These are phyloP conservation scores for Euphorbia celastroides DNA, from an alignment of 441 rosid genomes.

Conservation along the genomic window DNA sequence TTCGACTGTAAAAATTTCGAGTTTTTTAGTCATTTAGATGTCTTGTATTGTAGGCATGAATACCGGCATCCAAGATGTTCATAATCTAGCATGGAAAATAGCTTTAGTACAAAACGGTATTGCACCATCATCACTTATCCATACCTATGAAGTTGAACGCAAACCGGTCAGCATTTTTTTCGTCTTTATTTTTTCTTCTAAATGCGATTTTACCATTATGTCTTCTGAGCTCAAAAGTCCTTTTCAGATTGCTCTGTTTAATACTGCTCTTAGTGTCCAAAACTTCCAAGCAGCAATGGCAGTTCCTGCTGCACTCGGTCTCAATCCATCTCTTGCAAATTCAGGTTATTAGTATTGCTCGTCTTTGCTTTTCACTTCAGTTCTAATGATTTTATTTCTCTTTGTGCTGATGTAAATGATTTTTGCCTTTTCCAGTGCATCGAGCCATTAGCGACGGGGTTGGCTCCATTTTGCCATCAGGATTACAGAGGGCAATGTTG, in stretches of 20 bases:
- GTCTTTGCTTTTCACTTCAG: slow-evolving; percentile 19
- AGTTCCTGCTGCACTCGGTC: slow-evolving; percentile 87
- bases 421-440: slow-evolving; percentile 44
- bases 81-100: slow-evolving; percentile 95
- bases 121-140: slow-evolving; percentile 59
- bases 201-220: slow-evolving; percentile 14
- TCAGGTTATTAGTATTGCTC: slow-evolving; percentile 42
- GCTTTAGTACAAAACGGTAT: slow-evolving; percentile 57
- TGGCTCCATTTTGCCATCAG: slow-evolving; percentile 67
- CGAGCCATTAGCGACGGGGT: slow-evolving; percentile 42
- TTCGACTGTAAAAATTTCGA: background rate
- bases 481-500: slow-evolving; percentile 63
- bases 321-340: slow-evolving; percentile 74
- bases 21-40: too few species aligned
- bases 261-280: slow-evolving; percentile 77
- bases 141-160: slow-evolving; percentile 79
- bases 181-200: slow-evolving; percentile 17
- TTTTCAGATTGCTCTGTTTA: slow-evolving; percentile 66
- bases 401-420: background rate
- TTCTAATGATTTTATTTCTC: slow-evolving; percentile 5
- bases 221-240: slow-evolving; percentile 19
- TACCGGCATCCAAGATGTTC: slow-evolving; percentile 95
- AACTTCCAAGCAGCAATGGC: slow-evolving; percentile 91
- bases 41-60: slow-evolving; percentile 72
- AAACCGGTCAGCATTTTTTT: slow-evolving; percentile 78